A percentile compares a stretch with the other conserved stretches of the same genome.
Conservation (phyloP, 805 yeast genomes). For the Candida adriatica region DNA sequence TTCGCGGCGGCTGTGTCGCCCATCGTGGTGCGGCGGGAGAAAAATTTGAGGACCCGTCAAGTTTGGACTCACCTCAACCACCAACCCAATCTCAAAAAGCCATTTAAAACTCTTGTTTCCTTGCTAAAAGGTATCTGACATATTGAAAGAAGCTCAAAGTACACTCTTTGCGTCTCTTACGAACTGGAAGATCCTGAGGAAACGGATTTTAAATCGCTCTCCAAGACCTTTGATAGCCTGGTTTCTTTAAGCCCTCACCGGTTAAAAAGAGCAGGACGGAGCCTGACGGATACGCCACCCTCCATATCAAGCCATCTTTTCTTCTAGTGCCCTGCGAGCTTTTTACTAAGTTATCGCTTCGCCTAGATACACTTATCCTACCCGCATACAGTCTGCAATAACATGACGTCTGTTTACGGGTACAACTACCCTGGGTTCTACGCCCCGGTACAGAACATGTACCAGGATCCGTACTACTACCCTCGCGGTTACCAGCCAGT, state of each 20-base stretch:
- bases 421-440: constrained; percentile 10
- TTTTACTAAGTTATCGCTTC: constrained; percentile 36
- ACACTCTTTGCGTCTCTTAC: too few species aligned
- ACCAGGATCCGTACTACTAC: constrained; percentile 1
- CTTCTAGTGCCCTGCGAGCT: constrained; percentile 26
- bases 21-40: neutral
- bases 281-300: constrained; percentile 1
- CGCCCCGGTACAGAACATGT: constrained; percentile 3
- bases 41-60: neutral
- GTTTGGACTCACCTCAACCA: neutral
- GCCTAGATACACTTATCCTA: neutral
- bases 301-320: constrained; percentile 1
- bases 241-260: too few species aligned
- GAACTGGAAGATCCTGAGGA: too few species aligned
- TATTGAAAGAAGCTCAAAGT: too few species aligned
- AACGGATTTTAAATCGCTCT: constrained; percentile 16
- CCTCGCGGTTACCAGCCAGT: constrained; percentile 6
- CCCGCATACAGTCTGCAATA: too few species aligned
- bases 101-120: constrained; percentile 11
- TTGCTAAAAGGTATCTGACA: constrained; percentile 16
- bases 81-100: constrained; percentile 2
- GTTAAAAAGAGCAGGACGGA: too few species aligned
- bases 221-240: constrained; percentile 1
- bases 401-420: constrained; percentile 19
- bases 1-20: too few species aligned